Conservation (phyloP, 192 early-diverging fungal genomes). For the Linnemannia exigua region DNA sequence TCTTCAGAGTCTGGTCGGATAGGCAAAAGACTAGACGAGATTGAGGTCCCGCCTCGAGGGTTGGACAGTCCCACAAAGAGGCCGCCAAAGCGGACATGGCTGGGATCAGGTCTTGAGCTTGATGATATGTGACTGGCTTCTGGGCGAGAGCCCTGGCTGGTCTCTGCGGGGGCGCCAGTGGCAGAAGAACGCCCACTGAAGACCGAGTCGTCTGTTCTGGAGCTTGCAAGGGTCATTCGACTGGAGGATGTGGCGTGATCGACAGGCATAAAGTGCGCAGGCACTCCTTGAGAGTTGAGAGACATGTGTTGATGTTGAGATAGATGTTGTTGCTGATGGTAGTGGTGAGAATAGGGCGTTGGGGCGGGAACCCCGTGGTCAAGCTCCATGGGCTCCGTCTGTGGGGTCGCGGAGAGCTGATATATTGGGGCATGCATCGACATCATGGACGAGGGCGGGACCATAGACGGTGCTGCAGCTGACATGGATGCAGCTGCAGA, state of each 20-base stretch:
- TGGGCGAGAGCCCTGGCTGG: conserved; percentile 3
- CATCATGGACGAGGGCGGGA: not conserved
- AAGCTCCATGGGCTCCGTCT: conserved; percentile 8
- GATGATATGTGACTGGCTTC: not conserved
- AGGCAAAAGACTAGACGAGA: conserved; percentile 33
- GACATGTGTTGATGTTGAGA: not conserved
- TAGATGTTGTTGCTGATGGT: not conserved
- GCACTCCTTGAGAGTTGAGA: not conserved
- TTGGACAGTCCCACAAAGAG: conserved; percentile 11
- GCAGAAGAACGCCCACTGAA: not conserved
- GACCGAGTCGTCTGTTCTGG: not conserved
- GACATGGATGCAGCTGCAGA: not conserved
- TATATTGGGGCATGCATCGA: not conserved
- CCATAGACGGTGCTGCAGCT: not conserved
- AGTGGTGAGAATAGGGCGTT: not conserved
- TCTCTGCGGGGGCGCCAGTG: not conserved
- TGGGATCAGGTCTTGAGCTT: not conserved
- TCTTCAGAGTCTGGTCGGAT: conserved; percentile 35
- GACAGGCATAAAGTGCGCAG: not conserved
- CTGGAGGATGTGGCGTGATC: not conserved
- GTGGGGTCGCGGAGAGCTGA: not conserved
- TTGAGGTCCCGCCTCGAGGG: conserved; percentile 24
- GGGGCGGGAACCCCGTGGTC: not conserved
- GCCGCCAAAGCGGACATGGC: not conserved
- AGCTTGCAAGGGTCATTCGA: not conserved